Conservation (phyloP, 2,329 filamentous ascomycete species). For the Myrmaecium sp. region DNA sequence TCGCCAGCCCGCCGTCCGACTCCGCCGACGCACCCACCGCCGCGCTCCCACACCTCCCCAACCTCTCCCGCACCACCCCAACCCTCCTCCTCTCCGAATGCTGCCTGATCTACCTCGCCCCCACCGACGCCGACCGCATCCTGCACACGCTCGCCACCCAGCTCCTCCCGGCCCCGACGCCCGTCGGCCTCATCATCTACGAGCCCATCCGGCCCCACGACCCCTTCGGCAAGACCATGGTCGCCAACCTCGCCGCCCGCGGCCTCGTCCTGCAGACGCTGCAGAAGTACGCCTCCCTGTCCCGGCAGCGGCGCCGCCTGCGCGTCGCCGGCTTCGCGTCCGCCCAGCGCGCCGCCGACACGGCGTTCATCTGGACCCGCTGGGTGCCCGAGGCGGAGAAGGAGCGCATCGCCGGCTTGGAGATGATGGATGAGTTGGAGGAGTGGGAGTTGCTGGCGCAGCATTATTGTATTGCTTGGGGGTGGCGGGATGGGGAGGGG, state of each 20-base stretch:
- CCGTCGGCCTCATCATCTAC: conserved; percentile 55
- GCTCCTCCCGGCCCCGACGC: conserved; percentile 27
- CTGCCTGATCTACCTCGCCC: conserved; percentile 76
- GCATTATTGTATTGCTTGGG: conserved; percentile 88
- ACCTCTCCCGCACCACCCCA: conserved; percentile 41
- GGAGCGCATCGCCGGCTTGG: conserved; percentile 58
- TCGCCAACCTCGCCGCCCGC: conserved; percentile 67
- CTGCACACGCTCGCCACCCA: conserved; percentile 27
- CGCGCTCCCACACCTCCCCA: conserved; percentile 17
- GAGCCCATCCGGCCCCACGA: conserved; percentile 76
- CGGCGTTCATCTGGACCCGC: conserved; percentile 54
- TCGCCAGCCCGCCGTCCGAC: conserved; percentile 20
- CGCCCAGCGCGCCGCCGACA: conserved; percentile 40
- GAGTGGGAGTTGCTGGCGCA: conserved; percentile 76
- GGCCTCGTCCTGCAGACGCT: conserved; percentile 76
- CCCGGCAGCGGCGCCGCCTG: conserved; percentile 52
- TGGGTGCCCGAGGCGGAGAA: conserved; percentile 62
- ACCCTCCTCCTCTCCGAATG: conserved; percentile 88
- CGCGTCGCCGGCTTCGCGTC: conserved; percentile 45
- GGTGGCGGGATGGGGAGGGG: conserved; percentile 42
- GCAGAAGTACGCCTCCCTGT: conserved; percentile 49
- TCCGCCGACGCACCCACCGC: conserved; percentile 8
- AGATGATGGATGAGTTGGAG: conserved; percentile 88
- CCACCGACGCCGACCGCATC: conserved; percentile 44
- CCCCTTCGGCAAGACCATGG: conserved; percentile 82